phyloP scores from a whole-genome alignment of 129 eudicot genomes.

The Flaveria brownii region DNA sequence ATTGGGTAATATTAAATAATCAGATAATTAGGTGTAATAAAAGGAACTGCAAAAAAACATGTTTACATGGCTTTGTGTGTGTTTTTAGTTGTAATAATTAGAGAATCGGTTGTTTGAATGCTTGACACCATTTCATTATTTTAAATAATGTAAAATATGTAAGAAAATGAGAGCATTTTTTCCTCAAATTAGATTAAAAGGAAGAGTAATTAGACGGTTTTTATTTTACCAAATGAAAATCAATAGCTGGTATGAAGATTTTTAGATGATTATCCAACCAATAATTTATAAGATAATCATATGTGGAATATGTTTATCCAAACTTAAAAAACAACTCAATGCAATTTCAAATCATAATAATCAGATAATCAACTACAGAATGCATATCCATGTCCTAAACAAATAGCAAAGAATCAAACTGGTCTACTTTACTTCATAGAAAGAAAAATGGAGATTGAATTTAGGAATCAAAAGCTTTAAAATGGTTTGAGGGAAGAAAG shows the following conservation, averaged over 20 bases:
- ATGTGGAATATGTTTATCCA: not conserved
- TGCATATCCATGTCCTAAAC: too few species aligned
- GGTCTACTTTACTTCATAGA: too few species aligned
- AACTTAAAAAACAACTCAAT: not conserved
- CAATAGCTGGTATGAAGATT: not conserved
- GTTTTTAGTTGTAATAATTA: conserved; percentile 1
- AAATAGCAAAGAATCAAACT: too few species aligned
- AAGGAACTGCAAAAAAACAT: not conserved
- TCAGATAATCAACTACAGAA: too few species aligned
- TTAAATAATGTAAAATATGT: not conserved
- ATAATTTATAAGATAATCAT: not conserved
- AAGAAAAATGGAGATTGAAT: too few species aligned
- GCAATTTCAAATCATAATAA: not conserved
- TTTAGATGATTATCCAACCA: not conserved
- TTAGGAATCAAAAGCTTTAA: too few species aligned
- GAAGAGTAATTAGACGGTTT: not conserved
- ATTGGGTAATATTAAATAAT: not conserved
- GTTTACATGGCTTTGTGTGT: not conserved
- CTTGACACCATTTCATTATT: too few species aligned
- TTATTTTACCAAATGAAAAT: not conserved
- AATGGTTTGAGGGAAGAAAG: too few species aligned
- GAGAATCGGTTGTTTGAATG: not conserved
- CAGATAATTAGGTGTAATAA: not conserved
- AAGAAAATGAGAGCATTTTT: not conserved
- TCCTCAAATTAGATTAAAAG: not conserved